A percentile compares a stretch with the other conserved stretches of the same genome.
phyloP scores from a whole-genome alignment of 257 asterid genomes.

The Cynanchum wilfordii region DNA sequence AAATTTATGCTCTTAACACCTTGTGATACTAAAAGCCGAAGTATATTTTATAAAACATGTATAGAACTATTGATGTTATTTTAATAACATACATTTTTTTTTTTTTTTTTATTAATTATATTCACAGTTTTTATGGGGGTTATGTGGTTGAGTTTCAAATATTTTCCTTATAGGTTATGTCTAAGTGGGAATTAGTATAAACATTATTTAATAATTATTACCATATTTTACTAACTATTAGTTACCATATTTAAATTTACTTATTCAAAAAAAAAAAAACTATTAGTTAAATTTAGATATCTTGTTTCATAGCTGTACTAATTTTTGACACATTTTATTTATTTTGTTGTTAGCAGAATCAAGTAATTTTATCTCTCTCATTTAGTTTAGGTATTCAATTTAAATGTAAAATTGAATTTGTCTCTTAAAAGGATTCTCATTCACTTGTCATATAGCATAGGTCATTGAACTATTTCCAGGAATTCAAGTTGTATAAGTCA shows the following conservation, averaged over 20 bases:
- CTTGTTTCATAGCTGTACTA: neutral
- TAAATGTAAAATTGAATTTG: neutral
- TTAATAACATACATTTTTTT: neutral
- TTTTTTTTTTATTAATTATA: too few species aligned
- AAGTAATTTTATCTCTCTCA: neutral
- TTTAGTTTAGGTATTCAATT: neutral
- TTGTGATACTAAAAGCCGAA: too few species aligned
- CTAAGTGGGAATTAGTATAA: neutral
- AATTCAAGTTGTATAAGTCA: conserved; percentile 3
- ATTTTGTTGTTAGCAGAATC: neutral
- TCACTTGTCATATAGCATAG: neutral
- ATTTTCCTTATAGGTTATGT: too few species aligned
- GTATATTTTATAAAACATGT: too few species aligned
- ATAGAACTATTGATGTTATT: too few species aligned
- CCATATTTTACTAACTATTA: neutral
- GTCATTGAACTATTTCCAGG: conserved; percentile 1
- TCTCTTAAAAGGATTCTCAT: neutral
- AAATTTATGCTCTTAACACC: too few species aligned
- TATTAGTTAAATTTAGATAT: neutral
- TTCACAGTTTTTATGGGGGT: neutral
- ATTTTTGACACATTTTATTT: neutral
- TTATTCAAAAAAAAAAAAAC: too few species aligned
- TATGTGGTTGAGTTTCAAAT: neutral
- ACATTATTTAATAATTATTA: neutral
- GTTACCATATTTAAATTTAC: too few species aligned